phyloP scores from a whole-genome alignment of 208 protist species.

The Trypanosoma melophagium region DNA sequence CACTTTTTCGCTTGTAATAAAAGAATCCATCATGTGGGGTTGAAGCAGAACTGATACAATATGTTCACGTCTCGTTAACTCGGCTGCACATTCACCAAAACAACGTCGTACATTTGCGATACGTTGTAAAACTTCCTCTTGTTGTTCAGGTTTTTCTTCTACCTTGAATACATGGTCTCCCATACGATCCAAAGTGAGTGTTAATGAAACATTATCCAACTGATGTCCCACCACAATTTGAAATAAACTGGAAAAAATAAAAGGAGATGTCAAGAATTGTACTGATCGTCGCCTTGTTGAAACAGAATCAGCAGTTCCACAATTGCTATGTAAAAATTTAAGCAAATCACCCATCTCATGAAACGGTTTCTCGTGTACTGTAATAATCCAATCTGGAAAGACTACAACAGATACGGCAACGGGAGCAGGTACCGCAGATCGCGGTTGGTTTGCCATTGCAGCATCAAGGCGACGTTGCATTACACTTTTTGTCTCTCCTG shows the following conservation, averaged over 20 bases:
- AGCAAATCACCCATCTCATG: conserved; percentile 84
- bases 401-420: conserved; percentile 70
- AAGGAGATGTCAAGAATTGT: conserved; percentile 60
- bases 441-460: conserved; percentile 42
- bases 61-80: conserved; percentile 67
- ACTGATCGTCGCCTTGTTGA: not conserved
- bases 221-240: conserved; percentile 82
- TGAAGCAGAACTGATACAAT: conserved; percentile 69
- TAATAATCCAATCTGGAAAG: conserved; percentile 85
- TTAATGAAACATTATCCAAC: conserved; percentile 74
- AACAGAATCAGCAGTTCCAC: conserved; percentile 11
- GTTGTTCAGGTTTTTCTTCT: conserved; percentile 41
- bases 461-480: conserved; percentile 86
- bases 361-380: conserved; percentile 84
- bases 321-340: conserved; percentile 76
- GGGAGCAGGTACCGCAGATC: conserved; percentile 45
- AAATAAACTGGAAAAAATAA: conserved; percentile 71
- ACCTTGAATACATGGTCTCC: conserved; percentile 74
- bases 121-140: conserved; percentile 62
- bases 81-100: conserved; percentile 81
- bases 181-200: conserved; percentile 59
- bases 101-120: conserved; percentile 78
- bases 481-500: conserved; percentile 45
- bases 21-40: conserved; percentile 51
- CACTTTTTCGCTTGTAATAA: conserved; percentile 51